Evolutionary conservation across 805 yeast genomes (phyloP).

Genomic region (Dipodascus geniculatus): DNA sequence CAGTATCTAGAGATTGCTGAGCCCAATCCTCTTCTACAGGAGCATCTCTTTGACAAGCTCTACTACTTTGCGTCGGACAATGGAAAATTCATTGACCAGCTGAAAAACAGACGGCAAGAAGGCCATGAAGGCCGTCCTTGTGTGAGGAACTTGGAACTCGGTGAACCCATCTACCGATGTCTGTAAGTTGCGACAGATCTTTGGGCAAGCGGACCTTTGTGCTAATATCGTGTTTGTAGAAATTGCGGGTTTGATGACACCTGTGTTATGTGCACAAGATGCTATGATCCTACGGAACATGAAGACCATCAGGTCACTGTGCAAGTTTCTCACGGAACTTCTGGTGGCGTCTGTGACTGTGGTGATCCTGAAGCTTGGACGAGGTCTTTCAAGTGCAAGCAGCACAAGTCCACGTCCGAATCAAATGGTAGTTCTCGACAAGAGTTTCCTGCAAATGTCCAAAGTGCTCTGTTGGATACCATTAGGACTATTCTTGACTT

Average conservation of each 20-base stretch:
- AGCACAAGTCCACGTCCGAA: slow-evolving; percentile 23
- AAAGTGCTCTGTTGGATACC: slow-evolving; percentile 22
- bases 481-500: slow-evolving; percentile 21
- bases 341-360: slow-evolving; percentile 79
- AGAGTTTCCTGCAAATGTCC: slow-evolving; percentile 35
- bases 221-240: slow-evolving; percentile 23
- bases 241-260: slow-evolving; percentile 74
- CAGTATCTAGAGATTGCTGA: not conserved
- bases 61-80: slow-evolving; percentile 32
- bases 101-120: slow-evolving; percentile 16
- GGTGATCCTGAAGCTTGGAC: slow-evolving; percentile 85
- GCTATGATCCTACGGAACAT: slow-evolving; percentile 63
- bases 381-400: slow-evolving; percentile 38
- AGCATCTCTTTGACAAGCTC: not conserved
- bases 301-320: slow-evolving; percentile 59
- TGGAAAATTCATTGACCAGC: slow-evolving; percentile 28
- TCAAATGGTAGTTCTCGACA: slow-evolving; percentile 11
- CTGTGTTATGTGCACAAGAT: slow-evolving; percentile 68
- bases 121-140: slow-evolving; percentile 60
- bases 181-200: slow-evolving; percentile 14
- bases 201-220: not conserved
- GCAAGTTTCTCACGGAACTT: slow-evolving; percentile 43
- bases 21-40: not conserved
- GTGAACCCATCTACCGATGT: slow-evolving; percentile 77
- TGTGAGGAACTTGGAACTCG: slow-evolving; percentile 56